Evolutionary conservation across 495 filamentous ascomycete genomes (phyloP).

Genomic region (Xylaria longipes): DNA sequence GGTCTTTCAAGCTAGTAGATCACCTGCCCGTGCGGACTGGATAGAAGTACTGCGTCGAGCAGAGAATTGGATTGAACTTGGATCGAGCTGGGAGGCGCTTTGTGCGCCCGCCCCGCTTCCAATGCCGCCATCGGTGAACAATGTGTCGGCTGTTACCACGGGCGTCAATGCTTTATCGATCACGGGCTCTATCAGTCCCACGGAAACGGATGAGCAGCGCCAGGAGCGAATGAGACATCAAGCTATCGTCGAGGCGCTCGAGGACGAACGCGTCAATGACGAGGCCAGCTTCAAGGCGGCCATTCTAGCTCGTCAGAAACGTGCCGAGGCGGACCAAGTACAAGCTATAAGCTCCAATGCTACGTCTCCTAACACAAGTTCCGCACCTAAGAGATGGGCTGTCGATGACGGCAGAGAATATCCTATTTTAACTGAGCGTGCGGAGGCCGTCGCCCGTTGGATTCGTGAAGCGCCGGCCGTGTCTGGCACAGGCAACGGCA

Average conservation of each 20-base stretch:
- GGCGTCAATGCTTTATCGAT: constrained; percentile 31
- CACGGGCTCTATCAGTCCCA: constrained; percentile 23
- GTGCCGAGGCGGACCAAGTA: constrained; percentile 49
- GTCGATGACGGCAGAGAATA: constrained; percentile 71
- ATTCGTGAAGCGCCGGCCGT: constrained; percentile 65
- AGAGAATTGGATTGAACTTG: constrained; percentile 69
- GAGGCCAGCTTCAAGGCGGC: constrained; percentile 67
- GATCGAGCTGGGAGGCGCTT: constrained; percentile 69
- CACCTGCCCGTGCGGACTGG: constrained; percentile 78
- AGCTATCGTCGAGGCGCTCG: constrained; percentile 67
- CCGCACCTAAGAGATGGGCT: constrained; percentile 65
- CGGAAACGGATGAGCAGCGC: constrained; percentile 52
- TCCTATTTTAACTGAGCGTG: constrained; percentile 71
- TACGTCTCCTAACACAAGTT: constrained; percentile 34
- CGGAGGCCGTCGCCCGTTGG: constrained; percentile 71
- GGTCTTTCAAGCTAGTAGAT: constrained; percentile 75
- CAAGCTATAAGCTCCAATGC: constrained; percentile 26
- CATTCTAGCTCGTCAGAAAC: constrained; percentile 62
- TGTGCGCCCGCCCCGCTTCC: constrained; percentile 72
- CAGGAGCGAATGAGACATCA: constrained; percentile 67
- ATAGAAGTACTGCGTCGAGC: constrained; percentile 71
- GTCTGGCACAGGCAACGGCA: constrained; percentile 38
- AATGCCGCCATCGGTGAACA: constrained; percentile 39
- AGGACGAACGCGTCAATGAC: constrained; percentile 69
- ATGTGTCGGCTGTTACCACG: constrained; percentile 30